Percentiles rank a stretch among this genome's conserved stretches.
Evolutionary conservation across 768 basidiomycete genomes (phyloP).

Genomic region (Megacollybia marginata): DNA sequence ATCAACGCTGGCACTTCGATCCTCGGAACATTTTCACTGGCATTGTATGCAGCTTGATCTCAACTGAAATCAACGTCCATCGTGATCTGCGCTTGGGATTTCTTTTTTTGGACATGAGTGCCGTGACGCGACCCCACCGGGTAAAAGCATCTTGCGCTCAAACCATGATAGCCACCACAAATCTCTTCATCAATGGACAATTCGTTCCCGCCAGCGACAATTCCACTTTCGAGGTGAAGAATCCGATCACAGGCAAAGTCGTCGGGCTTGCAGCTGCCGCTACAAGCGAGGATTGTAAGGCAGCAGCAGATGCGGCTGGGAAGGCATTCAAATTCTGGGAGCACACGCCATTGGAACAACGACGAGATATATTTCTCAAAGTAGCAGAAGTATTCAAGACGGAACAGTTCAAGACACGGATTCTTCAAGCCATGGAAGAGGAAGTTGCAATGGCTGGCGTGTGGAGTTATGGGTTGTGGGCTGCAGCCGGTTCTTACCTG

Average conservation of each 20-base stretch:
- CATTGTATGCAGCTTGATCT: too few relatives aligned
- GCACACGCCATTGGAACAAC: constrained; percentile 20
- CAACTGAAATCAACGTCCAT: too few relatives aligned
- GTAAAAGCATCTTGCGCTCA: too few relatives aligned
- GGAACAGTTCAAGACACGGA: constrained; percentile 30
- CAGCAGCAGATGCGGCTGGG: constrained; percentile 37
- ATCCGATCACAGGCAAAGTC: constrained; percentile 31
- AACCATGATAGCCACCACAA: constrained; percentile 8
- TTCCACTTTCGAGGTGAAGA: constrained; percentile 38
- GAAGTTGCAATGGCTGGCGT: constrained; percentile 30
- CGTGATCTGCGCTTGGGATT: too few relatives aligned
- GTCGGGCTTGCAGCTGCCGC: constrained; percentile 42
- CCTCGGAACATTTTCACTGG: too few relatives aligned
- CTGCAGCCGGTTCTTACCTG: constrained; percentile 15
- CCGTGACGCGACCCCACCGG: too few relatives aligned
- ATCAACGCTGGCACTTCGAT: too few relatives aligned
- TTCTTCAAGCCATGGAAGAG: constrained; percentile 22
- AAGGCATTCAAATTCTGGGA: constrained; percentile 45
- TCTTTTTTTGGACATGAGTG: too few relatives aligned
- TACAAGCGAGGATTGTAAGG: constrained; percentile 32
- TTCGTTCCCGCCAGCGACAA: constrained; percentile 21
- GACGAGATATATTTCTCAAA: constrained; percentile 39
- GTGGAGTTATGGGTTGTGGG: constrained; percentile 19
- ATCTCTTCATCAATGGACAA: constrained; percentile 30
- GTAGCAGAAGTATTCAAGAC: constrained; percentile 38